Evolutionary conservation across 139 green algal genomes (phyloP), one percentile per base, ranked within the genome.

Genomic region (Chlamydomonas incerta): DNA sequence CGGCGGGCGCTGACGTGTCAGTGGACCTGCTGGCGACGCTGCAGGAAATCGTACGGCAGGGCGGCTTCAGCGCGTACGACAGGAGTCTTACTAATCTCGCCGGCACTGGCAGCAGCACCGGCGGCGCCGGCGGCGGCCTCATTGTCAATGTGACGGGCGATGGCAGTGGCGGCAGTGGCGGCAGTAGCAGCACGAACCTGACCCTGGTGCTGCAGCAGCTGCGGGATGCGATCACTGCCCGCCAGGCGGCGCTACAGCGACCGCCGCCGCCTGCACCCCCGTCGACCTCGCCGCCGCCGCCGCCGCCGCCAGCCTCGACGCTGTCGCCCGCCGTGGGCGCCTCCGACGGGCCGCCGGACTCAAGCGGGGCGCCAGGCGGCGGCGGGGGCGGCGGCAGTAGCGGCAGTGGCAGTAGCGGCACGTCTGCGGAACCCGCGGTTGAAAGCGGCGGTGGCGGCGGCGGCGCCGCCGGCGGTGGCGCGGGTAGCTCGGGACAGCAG

Each of bases 1-100:
- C 62, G 24, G 18, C 28, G 35, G 65, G 79, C 24, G 31, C 47
- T 10, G 79, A 85, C 33, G 79, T 85, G 8, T 52, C 46, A 13
- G 33, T 55, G 31, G 47, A 85, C 47, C 47, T 85, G 10, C 63
- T 85, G 13, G 67, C 79, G n/a, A 76, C 79, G 63, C 65, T 85
- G 66, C 79, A 85, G 50, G 66, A 85, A 24, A 57, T 84, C 14
- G 77, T 84, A 74, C 77, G 29, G 17, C 46, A 84, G 65, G 65
- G 29, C 29, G 67, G 63, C 13, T 24, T 37, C 47, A 62, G 17
- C 55, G 21, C 41, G 41, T 50, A 50, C 8, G 41, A 50, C 41
- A 50, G 41, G 41, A 8, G 41, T 8, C 41, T 50, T 5, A 5
- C 41, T 50, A 50, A 50, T 50, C 8, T 50, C 6, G 41, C 41